Conservation (phyloP, 192 early-diverging fungal genomes). For the Coemansia sp. region DNA sequence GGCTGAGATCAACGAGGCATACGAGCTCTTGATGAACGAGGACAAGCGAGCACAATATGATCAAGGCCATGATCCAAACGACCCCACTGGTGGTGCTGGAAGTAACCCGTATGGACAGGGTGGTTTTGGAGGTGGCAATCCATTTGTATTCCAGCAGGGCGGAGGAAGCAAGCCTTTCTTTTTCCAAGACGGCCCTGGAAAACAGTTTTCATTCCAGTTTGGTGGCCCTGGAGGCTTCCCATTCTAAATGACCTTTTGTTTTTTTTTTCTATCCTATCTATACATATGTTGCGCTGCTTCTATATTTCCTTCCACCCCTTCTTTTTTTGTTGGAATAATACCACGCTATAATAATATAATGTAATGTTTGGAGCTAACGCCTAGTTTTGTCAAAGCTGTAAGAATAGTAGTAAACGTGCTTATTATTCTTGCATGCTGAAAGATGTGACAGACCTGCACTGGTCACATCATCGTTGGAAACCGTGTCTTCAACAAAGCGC, state of each 20-base stretch:
- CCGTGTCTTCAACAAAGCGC: no score
- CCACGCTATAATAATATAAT: no score
- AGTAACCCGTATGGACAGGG: constrained; percentile 35
- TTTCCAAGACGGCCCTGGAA: constrained; percentile 54
- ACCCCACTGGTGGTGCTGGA: constrained; percentile 58
- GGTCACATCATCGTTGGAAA: no score
- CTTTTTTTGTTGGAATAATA: no score
- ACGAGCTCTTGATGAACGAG: constrained; percentile 78
- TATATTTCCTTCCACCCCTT: no score
- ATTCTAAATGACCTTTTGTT: constrained; percentile 27
- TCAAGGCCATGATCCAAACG: constrained; percentile 78
- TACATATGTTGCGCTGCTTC: no score
- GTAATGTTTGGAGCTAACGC: no score
- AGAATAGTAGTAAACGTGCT: no score
- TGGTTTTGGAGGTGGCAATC: constrained; percentile 38
- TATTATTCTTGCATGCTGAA: no score
- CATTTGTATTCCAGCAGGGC: constrained; percentile 60
- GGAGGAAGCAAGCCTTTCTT: constrained; percentile 53
- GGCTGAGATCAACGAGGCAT: constrained; percentile 90
- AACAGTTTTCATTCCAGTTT: constrained; percentile 54
- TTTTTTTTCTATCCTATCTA: no score
- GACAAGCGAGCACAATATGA: constrained; percentile 68
- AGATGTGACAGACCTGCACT: no score
- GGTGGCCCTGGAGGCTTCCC: constrained; percentile 52
- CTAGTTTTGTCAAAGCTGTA: no score